A percentile compares a stretch with the other conserved stretches of the same genome.
Conservation (phyloP, 2,329 filamentous ascomycete species). For the Neurospora sp. region DNA sequence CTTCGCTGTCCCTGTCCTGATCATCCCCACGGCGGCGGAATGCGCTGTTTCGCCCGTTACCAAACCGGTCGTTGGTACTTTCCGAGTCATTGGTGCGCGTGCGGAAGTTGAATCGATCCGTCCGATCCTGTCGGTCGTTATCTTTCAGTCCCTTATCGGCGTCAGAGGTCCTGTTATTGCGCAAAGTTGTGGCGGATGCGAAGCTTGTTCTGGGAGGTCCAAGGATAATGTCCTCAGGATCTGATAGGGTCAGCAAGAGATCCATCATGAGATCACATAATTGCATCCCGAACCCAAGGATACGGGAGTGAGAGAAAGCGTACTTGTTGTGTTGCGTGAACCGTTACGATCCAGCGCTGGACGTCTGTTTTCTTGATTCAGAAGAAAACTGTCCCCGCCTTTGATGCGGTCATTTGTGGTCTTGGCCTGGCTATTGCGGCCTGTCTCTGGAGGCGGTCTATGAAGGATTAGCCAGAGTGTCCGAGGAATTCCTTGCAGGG, state of each 20-base stretch:
- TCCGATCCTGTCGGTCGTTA: conserved; percentile 39
- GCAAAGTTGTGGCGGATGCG: conserved; percentile 58
- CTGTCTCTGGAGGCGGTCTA: conserved; percentile 36
- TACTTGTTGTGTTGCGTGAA: conserved; percentile 49
- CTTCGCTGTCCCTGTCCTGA: conserved; percentile 53
- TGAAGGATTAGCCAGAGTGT: conserved; percentile 4
- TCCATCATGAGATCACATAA: conserved; percentile 3
- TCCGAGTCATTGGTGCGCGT: conserved; percentile 40
- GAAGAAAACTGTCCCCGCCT: conserved; percentile 32
- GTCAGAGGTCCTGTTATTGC: conserved; percentile 35
- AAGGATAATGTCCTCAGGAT: conserved; percentile 72
- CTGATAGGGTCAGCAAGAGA: conserved; percentile 27
- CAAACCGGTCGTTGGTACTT: conserved; percentile 27
- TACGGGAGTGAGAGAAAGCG: conserved; percentile 19
- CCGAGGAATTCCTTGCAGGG: neutral
- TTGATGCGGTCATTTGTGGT: conserved; percentile 33
- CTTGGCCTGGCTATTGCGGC: conserved; percentile 33
- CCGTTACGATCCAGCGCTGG: conserved; percentile 41
- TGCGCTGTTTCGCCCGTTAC: conserved; percentile 34
- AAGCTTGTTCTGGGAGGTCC: conserved; percentile 78
- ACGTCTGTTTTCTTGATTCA: conserved; percentile 42
- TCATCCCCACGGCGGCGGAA: conserved; percentile 45
- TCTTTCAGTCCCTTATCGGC: conserved; percentile 45
- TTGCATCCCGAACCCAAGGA: neutral
- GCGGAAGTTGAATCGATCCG: conserved; percentile 53